Evolutionary conservation across 345 rosid genomes (phyloP), one percentile per base, ranked within the genome.

Genomic region (Salix viminalis): DNA sequence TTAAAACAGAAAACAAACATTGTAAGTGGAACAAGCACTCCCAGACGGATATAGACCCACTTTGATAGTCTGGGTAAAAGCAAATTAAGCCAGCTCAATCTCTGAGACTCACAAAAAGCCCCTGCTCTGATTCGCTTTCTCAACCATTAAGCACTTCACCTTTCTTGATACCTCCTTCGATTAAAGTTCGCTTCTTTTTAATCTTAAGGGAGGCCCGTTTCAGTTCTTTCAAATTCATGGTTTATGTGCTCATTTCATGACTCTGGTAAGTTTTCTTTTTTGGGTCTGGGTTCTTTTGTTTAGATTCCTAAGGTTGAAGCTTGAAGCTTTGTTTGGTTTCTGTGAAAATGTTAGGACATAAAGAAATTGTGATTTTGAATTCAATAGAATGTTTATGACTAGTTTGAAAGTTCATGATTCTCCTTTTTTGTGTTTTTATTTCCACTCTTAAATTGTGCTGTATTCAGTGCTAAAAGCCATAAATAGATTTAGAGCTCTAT

Each of bases 351-450:
- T 66, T n/a, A 44, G 26, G 21, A 44, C 58, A 26, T 30, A 21
- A 18, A 64, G n/a, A 44, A 77, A 62, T 14, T 71, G 14, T 30
- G 30, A 24, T n/a, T 26, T 58, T 68, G 18, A 42, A 10, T 30
- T 69, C 4, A 69, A 41, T 24, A 2, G n/a, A 19, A 66, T 52
- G 70, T n/a, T 79, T 60, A 37, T 74, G 81, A 54, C 41, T 68
- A 42, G 39, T 58, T 30, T 11, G 67, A 56, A 73, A 41, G 67
- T 56, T 76, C 28, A 30, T 8, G 36, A 23, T 50, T 71, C 11
- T 37, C 30, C 9, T 60, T 26, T 76, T 68, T 69, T 23, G 7
- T 41, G 19, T 23, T 41, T 19, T 15, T 42, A 32, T 32, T n/a
- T 6, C 23, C 4, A 24, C 5, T 61, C 0, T 41, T 28, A 42